These are phyloP conservation scores for Aschersonia sp. DNA, from an alignment of 2,329 filamentous ascomycete genomes.

Conservation along the genomic window DNA sequence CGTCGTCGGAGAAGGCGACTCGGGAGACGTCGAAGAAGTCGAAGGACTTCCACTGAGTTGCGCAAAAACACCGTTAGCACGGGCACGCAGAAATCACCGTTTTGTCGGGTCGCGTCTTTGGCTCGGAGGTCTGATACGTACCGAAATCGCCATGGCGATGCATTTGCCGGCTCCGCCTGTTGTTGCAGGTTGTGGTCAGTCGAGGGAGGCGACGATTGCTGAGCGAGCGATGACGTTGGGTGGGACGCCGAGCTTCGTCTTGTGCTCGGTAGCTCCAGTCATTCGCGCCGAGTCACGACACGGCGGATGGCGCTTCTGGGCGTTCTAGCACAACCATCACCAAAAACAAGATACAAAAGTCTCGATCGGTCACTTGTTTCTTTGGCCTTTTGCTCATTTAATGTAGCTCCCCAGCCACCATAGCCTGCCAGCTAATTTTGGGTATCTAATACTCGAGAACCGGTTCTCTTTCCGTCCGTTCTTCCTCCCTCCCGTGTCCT, in stretches of 20 bases:
- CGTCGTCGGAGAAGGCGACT: slow-evolving; percentile 65
- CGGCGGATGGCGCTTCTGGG: no score
- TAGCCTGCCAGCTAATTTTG: no score
- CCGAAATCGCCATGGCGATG: slow-evolving; percentile 21
- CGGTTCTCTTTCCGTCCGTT: no score
- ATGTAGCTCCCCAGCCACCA: no score
- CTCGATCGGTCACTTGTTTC: no score
- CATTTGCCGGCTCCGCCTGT: slow-evolving; percentile 7
- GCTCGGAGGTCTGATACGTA: slow-evolving; percentile 6
- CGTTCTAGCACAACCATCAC: background rate
- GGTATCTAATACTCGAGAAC: no score
- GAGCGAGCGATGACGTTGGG: background rate
- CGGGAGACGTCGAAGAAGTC: slow-evolving; percentile 96
- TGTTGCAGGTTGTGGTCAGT: background rate
- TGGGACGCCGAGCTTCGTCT: background rate
- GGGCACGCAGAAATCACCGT: background rate
- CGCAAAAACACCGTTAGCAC: background rate
- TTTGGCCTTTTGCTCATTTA: no score
- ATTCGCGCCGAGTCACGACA: no score
- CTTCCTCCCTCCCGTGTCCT: no score
- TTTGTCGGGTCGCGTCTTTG: background rate
- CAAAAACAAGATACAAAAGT: background rate
- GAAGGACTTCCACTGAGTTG: slow-evolving; percentile 84
- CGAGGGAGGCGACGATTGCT: no score
- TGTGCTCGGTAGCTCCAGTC: no score